These are phyloP conservation scores for Starmera quercuum DNA, from an alignment of 805 yeast genomes.

Conservation along the genomic window DNA sequence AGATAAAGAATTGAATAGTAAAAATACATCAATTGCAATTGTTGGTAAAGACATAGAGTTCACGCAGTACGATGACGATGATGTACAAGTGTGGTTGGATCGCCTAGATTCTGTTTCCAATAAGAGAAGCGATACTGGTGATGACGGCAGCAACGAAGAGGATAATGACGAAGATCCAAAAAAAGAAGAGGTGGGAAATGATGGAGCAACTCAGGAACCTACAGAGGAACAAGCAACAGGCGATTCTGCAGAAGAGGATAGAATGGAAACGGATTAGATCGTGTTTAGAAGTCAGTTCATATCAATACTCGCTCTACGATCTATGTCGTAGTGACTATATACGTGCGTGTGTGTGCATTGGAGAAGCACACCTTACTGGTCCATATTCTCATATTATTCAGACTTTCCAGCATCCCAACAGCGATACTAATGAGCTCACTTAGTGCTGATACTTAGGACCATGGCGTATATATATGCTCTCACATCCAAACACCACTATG, in stretches of 20 bases:
- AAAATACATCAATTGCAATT: conserved; percentile 85
- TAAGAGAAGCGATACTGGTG: conserved; percentile 34
- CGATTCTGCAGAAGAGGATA: conserved; percentile 17
- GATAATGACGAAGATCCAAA: conserved; percentile 13
- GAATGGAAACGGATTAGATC: conserved; percentile 27
- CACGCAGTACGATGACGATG: conserved; percentile 74
- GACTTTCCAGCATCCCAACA: too few relatives aligned
- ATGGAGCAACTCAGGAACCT: conserved; percentile 8
- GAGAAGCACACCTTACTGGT: too few relatives aligned
- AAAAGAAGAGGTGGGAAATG: conserved; percentile 12
- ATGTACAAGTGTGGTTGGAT: conserved; percentile 77
- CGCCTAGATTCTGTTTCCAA: conserved; percentile 60
- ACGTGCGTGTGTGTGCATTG: too few relatives aligned
- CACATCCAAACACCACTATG: too few relatives aligned
- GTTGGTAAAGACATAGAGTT: conserved; percentile 81
- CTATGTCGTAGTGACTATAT: too few relatives aligned
- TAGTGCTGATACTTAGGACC: too few relatives aligned
- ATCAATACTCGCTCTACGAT: too few relatives aligned
- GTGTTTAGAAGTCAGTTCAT: too few relatives aligned
- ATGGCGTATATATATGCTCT: too few relatives aligned
- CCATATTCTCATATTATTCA: too few relatives aligned
- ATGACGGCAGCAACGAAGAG: conserved; percentile 15
- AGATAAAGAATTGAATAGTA: conserved; percentile 80
- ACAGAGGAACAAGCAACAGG: conserved; percentile 6
- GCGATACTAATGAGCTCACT: too few relatives aligned